phyloP scores from a whole-genome alignment of 129 eudicot species.

The Chrysanthemum makinoi region DNA sequence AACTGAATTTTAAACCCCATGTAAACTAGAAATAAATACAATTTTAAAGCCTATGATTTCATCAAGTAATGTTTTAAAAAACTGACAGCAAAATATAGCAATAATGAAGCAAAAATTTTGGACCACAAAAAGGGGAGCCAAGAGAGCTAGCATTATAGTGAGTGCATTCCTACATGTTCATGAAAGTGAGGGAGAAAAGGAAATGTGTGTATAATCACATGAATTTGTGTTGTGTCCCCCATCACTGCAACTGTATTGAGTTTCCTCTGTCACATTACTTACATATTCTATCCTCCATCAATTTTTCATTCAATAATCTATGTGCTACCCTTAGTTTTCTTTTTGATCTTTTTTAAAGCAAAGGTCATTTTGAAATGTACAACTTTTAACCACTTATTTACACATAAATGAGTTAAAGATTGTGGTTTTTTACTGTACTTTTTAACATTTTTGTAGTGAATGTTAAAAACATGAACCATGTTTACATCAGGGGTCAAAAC shows the following conservation, averaged over 20 bases:
- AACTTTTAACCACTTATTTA: too few species aligned
- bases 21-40: background rate
- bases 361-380: background rate
- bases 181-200: conserved; percentile 30
- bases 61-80: background rate
- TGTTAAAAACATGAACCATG: background rate
- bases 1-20: too few species aligned
- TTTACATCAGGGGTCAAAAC: background rate
- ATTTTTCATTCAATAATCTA: background rate
- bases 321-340: conserved; percentile 15
- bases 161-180: conserved; percentile 33
- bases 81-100: background rate
- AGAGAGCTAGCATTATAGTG: conserved; percentile 25
- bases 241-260: conserved; percentile 27
- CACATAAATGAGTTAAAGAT: too few species aligned
- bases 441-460: background rate
- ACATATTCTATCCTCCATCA: conserved; percentile 7
- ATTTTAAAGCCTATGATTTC: background rate
- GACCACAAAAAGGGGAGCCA: conserved; percentile 20
- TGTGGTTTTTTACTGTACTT: too few species aligned
- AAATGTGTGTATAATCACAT: conserved; percentile 33
- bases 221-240: conserved; percentile 34
- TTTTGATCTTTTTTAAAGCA: background rate
- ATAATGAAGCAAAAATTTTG: background rate
- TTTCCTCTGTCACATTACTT: conserved; percentile 26